Evolutionary conservation across 2,329 filamentous ascomycete species (phyloP), one percentile per base, ranked within the genome.

Genomic region (Monosporascus sp.): DNA sequence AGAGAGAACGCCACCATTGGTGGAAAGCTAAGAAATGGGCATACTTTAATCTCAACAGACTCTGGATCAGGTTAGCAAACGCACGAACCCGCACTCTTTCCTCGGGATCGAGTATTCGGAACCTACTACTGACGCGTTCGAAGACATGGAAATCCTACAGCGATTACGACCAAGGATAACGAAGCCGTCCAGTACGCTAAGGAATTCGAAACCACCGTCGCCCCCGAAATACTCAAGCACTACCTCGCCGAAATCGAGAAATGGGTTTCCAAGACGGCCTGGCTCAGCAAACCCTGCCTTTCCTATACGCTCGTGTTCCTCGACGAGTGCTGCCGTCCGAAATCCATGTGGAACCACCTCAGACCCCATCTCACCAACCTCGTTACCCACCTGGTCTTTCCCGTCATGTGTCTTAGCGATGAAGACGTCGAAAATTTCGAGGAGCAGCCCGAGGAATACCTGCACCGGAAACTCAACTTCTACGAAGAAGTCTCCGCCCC

Each of bases 1-100:
- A 97, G 67, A 85, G 94, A 54, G 94, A 97, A 73, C 83, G 87
- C 65, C 92, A 96, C 69, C 91, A 97, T 71, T 99, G 94, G 93
- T 99, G 93, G 93, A 99, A 97, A 78, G 90, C 92, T 59, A 97
- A 97, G 85, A 99, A 99, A 74, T 97, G 94, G 94, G 89, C 93
- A 16, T 99, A 97, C 73, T 96, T 94, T 66, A 97, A 97, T 72
- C 75, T 99, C 63, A 99, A 99, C 76, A 84, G 94, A 58, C 83
- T 99, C 19, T 99, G 94, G 68, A 92, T 97, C 62, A 84, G 91
- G 89, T 93, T 75, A 57, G 80, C 24, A 22, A 9, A 48, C 41
- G 17, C 17, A 46, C 36, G 36, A 7, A 37, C 54, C 31, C 45
- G 51, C 16, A 5, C 7, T 19, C 50, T 14, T 43, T 26, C 37